Percentiles rank a stretch among this genome's conserved stretches.
These are phyloP conservation scores for Vaccinium corymbosum DNA, from an alignment of 148 eudicot species.

Conservation along the genomic window DNA sequence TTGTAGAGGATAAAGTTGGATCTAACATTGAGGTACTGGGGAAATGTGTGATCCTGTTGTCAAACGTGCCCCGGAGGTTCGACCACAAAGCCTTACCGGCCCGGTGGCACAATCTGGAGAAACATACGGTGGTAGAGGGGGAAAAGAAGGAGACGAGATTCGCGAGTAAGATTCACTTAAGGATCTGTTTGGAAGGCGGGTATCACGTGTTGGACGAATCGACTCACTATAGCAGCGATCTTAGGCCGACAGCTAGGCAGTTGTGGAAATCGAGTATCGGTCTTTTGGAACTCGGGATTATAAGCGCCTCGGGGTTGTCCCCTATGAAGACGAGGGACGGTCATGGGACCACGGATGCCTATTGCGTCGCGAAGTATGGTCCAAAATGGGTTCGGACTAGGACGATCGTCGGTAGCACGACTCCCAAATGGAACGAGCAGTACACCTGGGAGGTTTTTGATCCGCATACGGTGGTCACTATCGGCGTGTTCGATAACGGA, in stretches of 20 bases:
- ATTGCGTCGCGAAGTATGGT: slow-evolving; percentile 76
- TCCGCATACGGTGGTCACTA: slow-evolving; percentile 69
- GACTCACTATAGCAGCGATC: slow-evolving; percentile 65
- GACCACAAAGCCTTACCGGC: slow-evolving; percentile 61
- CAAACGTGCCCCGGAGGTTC: slow-evolving; percentile 40
- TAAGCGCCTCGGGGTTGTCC: slow-evolving; percentile 57
- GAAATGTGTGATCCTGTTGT: slow-evolving; percentile 39
- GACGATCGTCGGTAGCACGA: slow-evolving; percentile 54
- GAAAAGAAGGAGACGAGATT: slow-evolving; percentile 59
- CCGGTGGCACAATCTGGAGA: slow-evolving; percentile 70
- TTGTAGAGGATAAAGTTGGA: slow-evolving; percentile 51
- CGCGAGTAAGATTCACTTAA: slow-evolving; percentile 59
- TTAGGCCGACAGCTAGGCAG: slow-evolving; percentile 58
- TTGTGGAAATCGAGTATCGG: slow-evolving; percentile 70
- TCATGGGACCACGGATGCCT: slow-evolving; percentile 64
- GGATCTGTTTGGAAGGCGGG: slow-evolving; percentile 75
- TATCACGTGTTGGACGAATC: slow-evolving; percentile 79
- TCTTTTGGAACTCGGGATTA: slow-evolving; percentile 59
- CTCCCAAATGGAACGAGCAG: slow-evolving; percentile 82
- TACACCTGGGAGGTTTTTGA: slow-evolving; percentile 84
- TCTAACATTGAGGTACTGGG: slow-evolving; percentile 55
- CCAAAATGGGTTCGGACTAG: slow-evolving; percentile 74
- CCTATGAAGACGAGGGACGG: slow-evolving; percentile 66
- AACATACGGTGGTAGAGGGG: slow-evolving; percentile 49
- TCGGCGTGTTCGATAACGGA: slow-evolving; percentile 67